Evolutionary conservation across 164 flowering plant species (phyloP).

Genomic region (Vitis rotundifolia): DNA sequence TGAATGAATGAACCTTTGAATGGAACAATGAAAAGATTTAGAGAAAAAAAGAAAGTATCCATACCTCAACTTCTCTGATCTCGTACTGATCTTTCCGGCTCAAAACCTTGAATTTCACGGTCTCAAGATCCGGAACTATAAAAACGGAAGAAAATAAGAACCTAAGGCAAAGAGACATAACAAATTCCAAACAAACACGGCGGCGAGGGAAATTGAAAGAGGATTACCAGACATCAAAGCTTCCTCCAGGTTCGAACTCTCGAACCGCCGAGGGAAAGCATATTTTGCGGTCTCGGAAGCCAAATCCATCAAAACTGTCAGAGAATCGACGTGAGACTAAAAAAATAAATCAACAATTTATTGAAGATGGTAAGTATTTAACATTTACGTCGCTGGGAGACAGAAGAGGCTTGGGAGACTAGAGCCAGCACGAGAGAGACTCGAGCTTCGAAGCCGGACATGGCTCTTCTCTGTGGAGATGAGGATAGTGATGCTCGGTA

Average conservation of each 20-base stretch:
- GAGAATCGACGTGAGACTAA: not conserved
- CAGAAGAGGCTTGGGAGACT: conserved; percentile 67
- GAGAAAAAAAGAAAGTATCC: not conserved
- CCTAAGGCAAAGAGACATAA: not conserved
- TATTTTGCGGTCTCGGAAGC: conserved; percentile 71
- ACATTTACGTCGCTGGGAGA: conserved; percentile 68
- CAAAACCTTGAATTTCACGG: conserved; percentile 68
- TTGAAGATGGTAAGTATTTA: not conserved
- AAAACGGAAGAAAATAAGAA: not conserved
- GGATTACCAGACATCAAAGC: conserved; percentile 80
- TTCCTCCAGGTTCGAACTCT: conserved; percentile 76
- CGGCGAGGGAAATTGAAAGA: not conserved
- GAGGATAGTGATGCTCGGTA: conserved; percentile 8
- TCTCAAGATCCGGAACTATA: conserved; percentile 89
- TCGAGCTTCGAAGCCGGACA: conserved; percentile 65
- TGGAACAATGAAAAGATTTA: not conserved
- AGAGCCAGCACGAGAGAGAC: conserved; percentile 75
- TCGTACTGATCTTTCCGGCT: conserved; percentile 61
- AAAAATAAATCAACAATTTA: not conserved
- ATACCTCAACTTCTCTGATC: conserved; percentile 88
- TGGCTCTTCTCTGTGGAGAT: conserved; percentile 24
- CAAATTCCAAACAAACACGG: not conserved
- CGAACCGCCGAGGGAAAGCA: conserved; percentile 66
- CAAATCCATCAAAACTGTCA: conserved; percentile 66
- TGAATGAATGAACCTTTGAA: too few species aligned